Conservation (phyloP, 1,284 basidiomycete genomes). For the Cerrena zonata region DNA sequence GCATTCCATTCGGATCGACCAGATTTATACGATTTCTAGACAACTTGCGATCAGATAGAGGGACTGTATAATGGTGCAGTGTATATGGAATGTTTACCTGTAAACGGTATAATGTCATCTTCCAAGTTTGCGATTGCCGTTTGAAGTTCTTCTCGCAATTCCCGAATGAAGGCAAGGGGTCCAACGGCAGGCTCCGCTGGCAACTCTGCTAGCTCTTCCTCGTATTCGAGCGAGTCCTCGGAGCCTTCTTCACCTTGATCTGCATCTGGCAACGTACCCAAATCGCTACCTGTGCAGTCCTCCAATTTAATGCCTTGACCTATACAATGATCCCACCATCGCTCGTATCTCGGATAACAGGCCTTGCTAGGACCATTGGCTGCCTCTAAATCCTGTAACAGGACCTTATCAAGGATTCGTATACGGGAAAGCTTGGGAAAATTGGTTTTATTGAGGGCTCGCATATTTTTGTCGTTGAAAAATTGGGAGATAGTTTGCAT, state of each 20-base stretch:
- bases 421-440: conserved; percentile 59
- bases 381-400: conserved; percentile 54
- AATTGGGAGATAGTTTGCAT: no score
- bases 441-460: conserved; percentile 44
- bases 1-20: conserved; percentile 64
- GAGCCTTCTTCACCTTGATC: conserved; percentile 31
- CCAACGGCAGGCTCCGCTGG: conserved; percentile 19
- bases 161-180: conserved; percentile 36
- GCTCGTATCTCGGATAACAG: conserved; percentile 58
- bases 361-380: conserved; percentile 41
- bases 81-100: no score
- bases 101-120: background rate
- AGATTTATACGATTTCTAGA: conserved; percentile 56
- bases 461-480: conserved; percentile 64
- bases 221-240: conserved; percentile 24
- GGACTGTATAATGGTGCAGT: background rate
- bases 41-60: background rate
- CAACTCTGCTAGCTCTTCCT: conserved; percentile 25
- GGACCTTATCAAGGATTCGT: conserved; percentile 47
- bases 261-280: conserved; percentile 53
- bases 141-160: conserved; percentile 38
- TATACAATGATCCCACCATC: conserved; percentile 55
- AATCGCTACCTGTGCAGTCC: conserved; percentile 57
- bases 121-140: background rate
- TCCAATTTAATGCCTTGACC: conserved; percentile 48